Evolutionary conservation across 1,139 yeast genomes (phyloP).

Genomic region (Sugiyamaella paludigena): DNA sequence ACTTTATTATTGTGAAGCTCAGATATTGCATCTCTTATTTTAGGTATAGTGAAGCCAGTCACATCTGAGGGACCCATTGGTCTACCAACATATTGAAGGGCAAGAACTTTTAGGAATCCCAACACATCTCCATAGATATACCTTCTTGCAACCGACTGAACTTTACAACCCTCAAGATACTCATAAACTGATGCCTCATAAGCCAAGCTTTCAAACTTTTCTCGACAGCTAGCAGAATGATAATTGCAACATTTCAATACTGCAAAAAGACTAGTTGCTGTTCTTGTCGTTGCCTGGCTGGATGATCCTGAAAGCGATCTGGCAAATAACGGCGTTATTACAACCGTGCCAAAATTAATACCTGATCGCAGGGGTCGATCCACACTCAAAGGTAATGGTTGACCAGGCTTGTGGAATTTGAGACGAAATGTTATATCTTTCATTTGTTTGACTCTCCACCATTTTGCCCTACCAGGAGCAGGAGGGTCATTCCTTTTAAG

Average conservation of each 20-base stretch:
- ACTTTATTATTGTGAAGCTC: conserved; percentile 27
- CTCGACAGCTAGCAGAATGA: conserved; percentile 5
- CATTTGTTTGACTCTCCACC: conserved; percentile 25
- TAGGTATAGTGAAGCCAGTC: conserved; percentile 14
- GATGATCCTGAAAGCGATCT: too few species aligned
- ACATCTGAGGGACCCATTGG: conserved; percentile 23
- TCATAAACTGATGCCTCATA: conserved; percentile 32
- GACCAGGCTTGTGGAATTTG: conserved; percentile 12
- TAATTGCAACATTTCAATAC: conserved; percentile 23
- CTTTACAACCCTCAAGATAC: conserved; percentile 22
- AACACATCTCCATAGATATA: conserved; percentile 29
- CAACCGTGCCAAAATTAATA: conserved; percentile 12
- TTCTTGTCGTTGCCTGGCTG: not conserved
- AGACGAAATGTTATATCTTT: conserved; percentile 14
- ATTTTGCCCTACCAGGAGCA: conserved; percentile 23
- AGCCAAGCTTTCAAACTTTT: conserved; percentile 15
- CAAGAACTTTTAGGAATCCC: conserved; percentile 27
- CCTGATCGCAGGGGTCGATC: conserved; percentile 16
- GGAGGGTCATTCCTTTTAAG: conserved; percentile 20
- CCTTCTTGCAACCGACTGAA: conserved; percentile 23
- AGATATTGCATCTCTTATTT: conserved; percentile 25
- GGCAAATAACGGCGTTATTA: conserved; percentile 1
- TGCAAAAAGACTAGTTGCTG: conserved; percentile 4
- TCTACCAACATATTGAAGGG: conserved; percentile 29
- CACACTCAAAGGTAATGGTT: conserved; percentile 10